Evolutionary conservation across 208 protist genomes (phyloP).

Genomic region (Leishmania braziliensis): DNA sequence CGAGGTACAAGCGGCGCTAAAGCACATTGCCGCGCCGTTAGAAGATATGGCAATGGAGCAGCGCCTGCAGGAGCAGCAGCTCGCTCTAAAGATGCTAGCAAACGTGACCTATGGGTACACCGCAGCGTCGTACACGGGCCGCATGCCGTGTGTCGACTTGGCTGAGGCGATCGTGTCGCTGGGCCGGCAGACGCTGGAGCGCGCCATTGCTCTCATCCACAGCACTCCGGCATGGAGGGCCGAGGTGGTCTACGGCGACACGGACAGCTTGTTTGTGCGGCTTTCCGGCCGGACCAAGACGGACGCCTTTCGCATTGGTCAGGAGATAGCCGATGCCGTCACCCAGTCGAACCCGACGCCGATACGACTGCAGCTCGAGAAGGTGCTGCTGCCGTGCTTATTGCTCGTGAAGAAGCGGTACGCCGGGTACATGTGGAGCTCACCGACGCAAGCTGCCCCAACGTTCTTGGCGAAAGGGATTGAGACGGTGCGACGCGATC

Average conservation of each 20-base stretch:
- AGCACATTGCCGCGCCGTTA: constrained; percentile 56
- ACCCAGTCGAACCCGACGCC: constrained; percentile 95
- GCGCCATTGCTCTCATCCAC: constrained; percentile 95
- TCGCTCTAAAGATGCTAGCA: constrained; percentile 98
- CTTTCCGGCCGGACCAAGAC: constrained; percentile 51
- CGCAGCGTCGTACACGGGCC: constrained; percentile 97
- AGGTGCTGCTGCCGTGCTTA: constrained; percentile 99
- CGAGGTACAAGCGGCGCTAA: constrained; percentile 75
- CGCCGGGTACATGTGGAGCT: constrained; percentile 98
- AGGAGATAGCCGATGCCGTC: constrained; percentile 82
- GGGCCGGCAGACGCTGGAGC: constrained; percentile 98
- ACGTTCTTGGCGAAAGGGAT: constrained; percentile 99
- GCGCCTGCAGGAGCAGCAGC: constrained; percentile 96
- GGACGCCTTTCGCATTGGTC: constrained; percentile 72
- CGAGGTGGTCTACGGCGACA: constrained; percentile 99
- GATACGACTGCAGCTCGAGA: constrained; percentile 99
- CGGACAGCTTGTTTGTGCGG: constrained; percentile 99
- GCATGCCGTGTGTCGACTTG: constrained; percentile 98
- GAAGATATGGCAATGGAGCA: constrained; percentile 54
- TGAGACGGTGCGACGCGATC: constrained; percentile 98
- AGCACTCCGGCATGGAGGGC: constrained; percentile 95
- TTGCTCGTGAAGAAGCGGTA: constrained; percentile 99
- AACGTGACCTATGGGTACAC: constrained; percentile 99
- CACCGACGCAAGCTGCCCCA: constrained; percentile 88
- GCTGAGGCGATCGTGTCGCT: constrained; percentile 96